Percentiles rank a stretch among this genome's conserved stretches.
phyloP scores from a whole-genome alignment of 2,329 filamentous ascomycete genomes.

The Rhynchosporium secalis region DNA sequence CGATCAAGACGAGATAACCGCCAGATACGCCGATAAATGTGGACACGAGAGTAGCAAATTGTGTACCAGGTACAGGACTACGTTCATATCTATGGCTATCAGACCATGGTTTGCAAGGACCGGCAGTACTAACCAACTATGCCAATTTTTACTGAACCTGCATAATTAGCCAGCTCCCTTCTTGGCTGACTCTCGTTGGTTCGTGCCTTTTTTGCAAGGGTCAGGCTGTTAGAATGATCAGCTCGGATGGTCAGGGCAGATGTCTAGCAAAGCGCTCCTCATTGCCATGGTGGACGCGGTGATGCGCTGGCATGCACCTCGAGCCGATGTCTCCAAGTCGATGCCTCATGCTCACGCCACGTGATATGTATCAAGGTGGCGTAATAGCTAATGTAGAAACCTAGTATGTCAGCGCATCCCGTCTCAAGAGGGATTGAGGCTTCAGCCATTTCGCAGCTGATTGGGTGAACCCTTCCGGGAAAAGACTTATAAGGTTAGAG shows the following conservation, averaged over 20 bases:
- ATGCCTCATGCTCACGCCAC: background rate
- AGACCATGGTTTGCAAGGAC: background rate
- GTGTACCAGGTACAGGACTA: background rate
- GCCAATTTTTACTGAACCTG: background rate
- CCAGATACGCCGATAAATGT: background rate
- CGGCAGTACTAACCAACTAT: no score
- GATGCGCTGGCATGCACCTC: constrained; percentile 9
- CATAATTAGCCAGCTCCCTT: constrained; percentile 2
- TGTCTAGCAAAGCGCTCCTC: background rate
- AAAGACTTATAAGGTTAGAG: background rate
- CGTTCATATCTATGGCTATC: background rate
- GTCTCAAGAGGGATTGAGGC: background rate
- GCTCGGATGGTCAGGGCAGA: constrained; percentile 5
- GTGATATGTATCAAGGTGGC: background rate
- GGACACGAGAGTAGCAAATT: background rate
- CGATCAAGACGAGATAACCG: background rate
- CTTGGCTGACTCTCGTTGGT: constrained; percentile 1
- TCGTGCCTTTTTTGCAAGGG: background rate
- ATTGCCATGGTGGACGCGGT: background rate
- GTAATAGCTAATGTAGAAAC: background rate
- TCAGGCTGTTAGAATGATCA: background rate
- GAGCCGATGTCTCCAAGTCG: background rate
- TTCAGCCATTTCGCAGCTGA: background rate
- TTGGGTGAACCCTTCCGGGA: background rate
- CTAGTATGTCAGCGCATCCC: constrained; percentile 5